Evolutionary conservation across 2,329 filamentous ascomycete species (phyloP).

Genomic region (Curvularia eragrostidis): DNA sequence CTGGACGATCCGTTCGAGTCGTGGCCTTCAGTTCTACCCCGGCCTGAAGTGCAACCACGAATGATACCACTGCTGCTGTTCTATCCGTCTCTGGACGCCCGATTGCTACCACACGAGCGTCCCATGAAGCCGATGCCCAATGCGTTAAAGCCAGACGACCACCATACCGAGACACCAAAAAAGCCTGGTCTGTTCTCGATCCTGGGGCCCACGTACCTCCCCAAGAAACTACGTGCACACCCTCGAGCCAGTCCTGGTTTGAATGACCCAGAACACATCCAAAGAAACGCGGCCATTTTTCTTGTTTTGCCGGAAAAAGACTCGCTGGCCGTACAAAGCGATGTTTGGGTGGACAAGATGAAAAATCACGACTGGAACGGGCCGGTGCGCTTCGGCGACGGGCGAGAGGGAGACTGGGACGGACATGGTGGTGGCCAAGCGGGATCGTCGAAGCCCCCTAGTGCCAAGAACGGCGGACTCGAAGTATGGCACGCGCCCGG

Average conservation of each 20-base stretch:
- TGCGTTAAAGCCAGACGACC: conserved; percentile 43
- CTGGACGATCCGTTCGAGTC: conserved; percentile 41
- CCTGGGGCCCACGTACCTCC: conserved; percentile 53
- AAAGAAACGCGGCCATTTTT: conserved; percentile 50
- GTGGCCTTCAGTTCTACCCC: conserved; percentile 50
- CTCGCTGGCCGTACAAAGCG: conserved; percentile 51
- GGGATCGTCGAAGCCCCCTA: conserved; percentile 20
- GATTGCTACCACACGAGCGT: conserved; percentile 51
- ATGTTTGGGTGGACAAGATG: conserved; percentile 53
- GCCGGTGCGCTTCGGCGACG: conserved; percentile 46
- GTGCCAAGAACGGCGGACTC: conserved; percentile 42
- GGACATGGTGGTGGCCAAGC: conserved; percentile 30
- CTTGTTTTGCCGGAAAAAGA: conserved; percentile 53
- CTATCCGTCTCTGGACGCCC: conserved; percentile 53
- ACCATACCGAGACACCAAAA: conserved; percentile 36
- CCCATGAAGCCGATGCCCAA: conserved; percentile 47
- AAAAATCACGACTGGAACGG: conserved; percentile 41
- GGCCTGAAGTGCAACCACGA: conserved; percentile 41
- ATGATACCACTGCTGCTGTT: conserved; percentile 52
- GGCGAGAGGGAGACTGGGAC: conserved; percentile 41
- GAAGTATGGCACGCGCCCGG: conserved; percentile 49
- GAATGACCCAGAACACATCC: conserved; percentile 42
- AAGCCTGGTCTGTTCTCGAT: conserved; percentile 49
- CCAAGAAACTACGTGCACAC: conserved; percentile 47
- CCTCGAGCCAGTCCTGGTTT: conserved; percentile 53